Conservation (phyloP, 768 basidiomycete species). For the Kondoa subrosea region DNA sequence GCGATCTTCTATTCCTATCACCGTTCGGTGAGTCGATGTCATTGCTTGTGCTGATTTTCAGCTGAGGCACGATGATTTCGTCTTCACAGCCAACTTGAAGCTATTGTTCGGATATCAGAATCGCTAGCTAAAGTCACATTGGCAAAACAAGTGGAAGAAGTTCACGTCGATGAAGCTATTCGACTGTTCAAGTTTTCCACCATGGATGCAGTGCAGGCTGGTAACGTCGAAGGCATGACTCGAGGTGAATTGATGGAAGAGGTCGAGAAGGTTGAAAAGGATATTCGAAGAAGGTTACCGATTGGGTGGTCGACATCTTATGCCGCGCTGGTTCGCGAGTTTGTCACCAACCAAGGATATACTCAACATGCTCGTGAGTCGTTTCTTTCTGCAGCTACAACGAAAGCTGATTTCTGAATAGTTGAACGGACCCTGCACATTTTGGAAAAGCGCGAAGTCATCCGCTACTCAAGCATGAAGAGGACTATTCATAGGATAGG, state of each 20-base stretch:
- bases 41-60: not conserved
- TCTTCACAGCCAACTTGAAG: conserved; percentile 66
- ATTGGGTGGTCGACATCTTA: conserved; percentile 84
- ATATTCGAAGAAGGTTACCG: conserved; percentile 26
- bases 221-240: conserved; percentile 69
- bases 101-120: conserved; percentile 96
- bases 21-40: conserved; percentile 58
- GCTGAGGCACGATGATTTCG: conserved; percentile 21
- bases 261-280: conserved; percentile 51
- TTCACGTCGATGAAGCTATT: conserved; percentile 95
- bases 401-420: too few species aligned
- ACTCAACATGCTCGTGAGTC: conserved; percentile 24
- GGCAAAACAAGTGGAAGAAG: conserved; percentile 63
- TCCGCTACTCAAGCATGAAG: conserved; percentile 45
- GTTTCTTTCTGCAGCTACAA: not conserved
- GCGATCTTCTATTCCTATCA: conserved; percentile 93
- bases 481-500: conserved; percentile 23
- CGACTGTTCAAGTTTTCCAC: conserved; percentile 96
- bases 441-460: conserved; percentile 86
- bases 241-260: conserved; percentile 85
- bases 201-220: conserved; percentile 95
- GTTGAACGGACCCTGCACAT: conserved; percentile 82
- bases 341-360: conserved; percentile 69
- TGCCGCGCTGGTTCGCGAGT: conserved; percentile 77
- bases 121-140: conserved; percentile 87